A percentile compares a stretch with the other conserved stretches of the same genome.
These are phyloP conservation scores for Ascoidea rubescens DNA, from an alignment of 805 yeast genomes.

Conservation along the genomic window DNA sequence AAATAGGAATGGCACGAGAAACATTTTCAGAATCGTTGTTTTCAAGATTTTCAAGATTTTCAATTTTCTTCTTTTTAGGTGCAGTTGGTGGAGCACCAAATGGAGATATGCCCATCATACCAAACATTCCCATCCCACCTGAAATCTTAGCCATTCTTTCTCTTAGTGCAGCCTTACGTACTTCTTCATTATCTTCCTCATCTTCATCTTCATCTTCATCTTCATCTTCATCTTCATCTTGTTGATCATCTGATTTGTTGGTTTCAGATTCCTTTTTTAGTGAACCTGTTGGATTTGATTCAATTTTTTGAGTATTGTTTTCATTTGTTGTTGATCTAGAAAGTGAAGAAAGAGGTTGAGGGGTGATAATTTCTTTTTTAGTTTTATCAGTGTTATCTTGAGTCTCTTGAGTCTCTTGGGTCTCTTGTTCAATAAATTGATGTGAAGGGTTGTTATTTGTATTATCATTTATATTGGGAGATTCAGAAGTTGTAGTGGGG, in stretches of 20 bases:
- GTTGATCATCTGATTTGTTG: conserved; percentile 4
- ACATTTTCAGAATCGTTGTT: background rate
- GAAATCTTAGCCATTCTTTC: conserved; percentile 10
- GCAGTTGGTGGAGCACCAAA: conserved; percentile 13
- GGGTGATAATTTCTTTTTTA: background rate
- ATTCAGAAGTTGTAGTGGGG: background rate
- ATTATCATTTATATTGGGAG: too few species aligned
- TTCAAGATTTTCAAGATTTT: background rate
- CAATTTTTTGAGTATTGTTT: background rate
- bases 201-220: conserved; percentile 11
- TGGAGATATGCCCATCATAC: conserved; percentile 16
- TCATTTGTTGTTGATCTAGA: background rate
- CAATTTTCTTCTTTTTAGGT: background rate
- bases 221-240: conserved; percentile 7
- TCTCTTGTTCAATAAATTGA: background rate
- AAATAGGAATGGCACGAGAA: conserved; percentile 4
- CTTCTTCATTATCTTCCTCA: conserved; percentile 6
- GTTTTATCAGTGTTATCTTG: background rate
- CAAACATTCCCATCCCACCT: conserved; percentile 13
- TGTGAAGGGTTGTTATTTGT: background rate
- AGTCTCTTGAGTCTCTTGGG: background rate
- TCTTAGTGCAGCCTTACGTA: conserved; percentile 7
- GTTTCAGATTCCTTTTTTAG: background rate
- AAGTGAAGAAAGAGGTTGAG: background rate
- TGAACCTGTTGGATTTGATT: background rate